These are phyloP conservation scores for Gymnopilus junonius DNA, from an alignment of 768 basidiomycete genomes.

Conservation along the genomic window DNA sequence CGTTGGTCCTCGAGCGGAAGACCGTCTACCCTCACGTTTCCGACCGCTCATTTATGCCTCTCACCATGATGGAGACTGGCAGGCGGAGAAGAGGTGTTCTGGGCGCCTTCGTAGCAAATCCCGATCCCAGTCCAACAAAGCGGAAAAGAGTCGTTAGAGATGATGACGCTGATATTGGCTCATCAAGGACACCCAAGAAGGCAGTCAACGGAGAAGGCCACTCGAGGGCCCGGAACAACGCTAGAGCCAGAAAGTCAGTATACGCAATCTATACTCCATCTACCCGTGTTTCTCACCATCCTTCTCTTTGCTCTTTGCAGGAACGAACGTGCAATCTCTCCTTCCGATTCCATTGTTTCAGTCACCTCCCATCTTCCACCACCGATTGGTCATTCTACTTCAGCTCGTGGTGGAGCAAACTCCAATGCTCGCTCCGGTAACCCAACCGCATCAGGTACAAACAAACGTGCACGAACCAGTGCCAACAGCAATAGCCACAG, in stretches of 20 bases:
- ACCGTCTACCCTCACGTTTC: constrained; percentile 82
- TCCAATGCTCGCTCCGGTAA: constrained; percentile 25
- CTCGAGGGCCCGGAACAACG: constrained; percentile 54
- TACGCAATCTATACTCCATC: neutral
- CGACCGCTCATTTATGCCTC: constrained; percentile 68
- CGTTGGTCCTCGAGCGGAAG: constrained; percentile 56
- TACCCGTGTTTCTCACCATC: constrained; percentile 7
- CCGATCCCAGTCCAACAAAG: constrained; percentile 69
- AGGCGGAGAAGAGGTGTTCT: constrained; percentile 62
- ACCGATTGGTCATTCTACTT: constrained; percentile 35
- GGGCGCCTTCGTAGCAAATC: constrained; percentile 51
- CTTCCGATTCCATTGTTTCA: constrained; percentile 75
- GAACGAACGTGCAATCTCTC: constrained; percentile 67
- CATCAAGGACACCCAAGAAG: constrained; percentile 65
- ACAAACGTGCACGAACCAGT: constrained; percentile 50
- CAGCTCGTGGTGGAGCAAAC: constrained; percentile 28
- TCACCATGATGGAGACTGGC: constrained; percentile 62
- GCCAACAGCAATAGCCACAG: constrained; percentile 43
- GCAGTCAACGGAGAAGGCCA: constrained; percentile 52
- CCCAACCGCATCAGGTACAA: constrained; percentile 27
- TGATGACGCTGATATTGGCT: constrained; percentile 60
- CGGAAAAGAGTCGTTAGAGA: constrained; percentile 61
- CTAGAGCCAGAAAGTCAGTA: constrained; percentile 65
- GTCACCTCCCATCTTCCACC: constrained; percentile 66
- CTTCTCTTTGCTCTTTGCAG: constrained; percentile 36